Evolutionary conservation across 192 early-diverging fungal genomes (phyloP).

Genomic region (Backusella parvicylindrica): DNA sequence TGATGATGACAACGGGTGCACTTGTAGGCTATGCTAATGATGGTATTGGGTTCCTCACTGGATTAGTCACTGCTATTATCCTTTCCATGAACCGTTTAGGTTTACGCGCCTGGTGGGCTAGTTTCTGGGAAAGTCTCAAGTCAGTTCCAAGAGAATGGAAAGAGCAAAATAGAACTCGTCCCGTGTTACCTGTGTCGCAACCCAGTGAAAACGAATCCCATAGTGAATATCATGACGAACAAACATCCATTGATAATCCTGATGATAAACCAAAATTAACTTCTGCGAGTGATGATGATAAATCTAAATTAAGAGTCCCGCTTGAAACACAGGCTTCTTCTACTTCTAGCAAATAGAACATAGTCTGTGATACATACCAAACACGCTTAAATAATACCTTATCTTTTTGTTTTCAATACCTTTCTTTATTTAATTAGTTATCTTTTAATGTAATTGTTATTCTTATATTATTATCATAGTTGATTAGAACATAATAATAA

Average conservation of each 20-base stretch:
- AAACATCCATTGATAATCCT: background rate
- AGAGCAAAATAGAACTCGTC: background rate
- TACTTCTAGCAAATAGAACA: background rate
- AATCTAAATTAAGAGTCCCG: background rate
- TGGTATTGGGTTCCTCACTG: slow-evolving; percentile 76
- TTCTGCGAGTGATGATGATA: background rate
- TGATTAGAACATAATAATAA: background rate
- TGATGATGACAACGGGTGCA: slow-evolving; percentile 66
- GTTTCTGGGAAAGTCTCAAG: background rate
- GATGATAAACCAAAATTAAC: background rate
- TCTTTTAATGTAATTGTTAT: background rate
- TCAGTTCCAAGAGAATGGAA: slow-evolving; percentile 12
- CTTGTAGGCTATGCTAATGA: slow-evolving; percentile 79
- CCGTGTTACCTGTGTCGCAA: background rate
- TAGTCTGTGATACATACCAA: background rate
- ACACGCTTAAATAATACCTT: no score
- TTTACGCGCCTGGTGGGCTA: slow-evolving; percentile 8
- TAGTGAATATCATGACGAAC: background rate
- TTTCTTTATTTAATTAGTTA: background rate
- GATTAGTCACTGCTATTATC: slow-evolving; percentile 42
- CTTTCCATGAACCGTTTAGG: slow-evolving; percentile 28
- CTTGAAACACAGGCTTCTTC: background rate
- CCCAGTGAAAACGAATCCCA: background rate
- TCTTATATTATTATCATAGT: background rate
- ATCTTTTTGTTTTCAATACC: no score